Evolutionary conservation across 2,329 filamentous ascomycete species (phyloP).

Genomic region (Curvularia sp.): DNA sequence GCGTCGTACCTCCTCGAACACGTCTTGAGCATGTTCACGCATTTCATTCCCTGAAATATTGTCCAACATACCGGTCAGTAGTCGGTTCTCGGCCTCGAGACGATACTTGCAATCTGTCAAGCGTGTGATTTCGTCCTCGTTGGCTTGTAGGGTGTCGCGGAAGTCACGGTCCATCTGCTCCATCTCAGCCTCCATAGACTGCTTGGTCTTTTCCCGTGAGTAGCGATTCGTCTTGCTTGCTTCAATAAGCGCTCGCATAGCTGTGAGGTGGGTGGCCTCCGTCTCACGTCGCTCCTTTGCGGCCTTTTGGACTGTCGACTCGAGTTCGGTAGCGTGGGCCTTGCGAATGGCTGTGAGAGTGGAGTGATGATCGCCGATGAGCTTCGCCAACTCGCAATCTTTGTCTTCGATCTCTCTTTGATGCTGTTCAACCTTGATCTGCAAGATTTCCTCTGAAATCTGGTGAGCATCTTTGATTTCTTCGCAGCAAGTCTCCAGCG

Average conservation of each 20-base stretch:
- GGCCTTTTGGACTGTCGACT: neutral
- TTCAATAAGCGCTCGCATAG: neutral
- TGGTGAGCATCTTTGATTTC: neutral
- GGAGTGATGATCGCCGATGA: neutral
- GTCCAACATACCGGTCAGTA: neutral
- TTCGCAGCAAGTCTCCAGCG: neutral
- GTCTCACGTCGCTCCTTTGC: neutral
- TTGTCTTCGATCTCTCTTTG: neutral
- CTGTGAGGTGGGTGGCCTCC: neutral
- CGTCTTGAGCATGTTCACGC: neutral
- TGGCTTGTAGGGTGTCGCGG: neutral
- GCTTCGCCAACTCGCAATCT: neutral
- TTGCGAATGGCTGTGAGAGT: neutral
- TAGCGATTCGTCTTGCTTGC: neutral
- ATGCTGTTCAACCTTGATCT: neutral
- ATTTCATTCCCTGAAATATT: neutral
- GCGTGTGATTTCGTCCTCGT: neutral
- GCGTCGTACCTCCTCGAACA: neutral
- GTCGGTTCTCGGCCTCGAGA: neutral
- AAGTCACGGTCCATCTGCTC: neutral
- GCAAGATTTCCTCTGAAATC: neutral
- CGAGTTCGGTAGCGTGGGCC: neutral
- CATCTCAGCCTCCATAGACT: neutral
- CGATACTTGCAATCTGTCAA: neutral
- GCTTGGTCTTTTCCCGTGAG: neutral